These are phyloP conservation scores for Pinus tabuliformis DNA, from an alignment of 75 land plant genomes.

Conservation along the genomic window DNA sequence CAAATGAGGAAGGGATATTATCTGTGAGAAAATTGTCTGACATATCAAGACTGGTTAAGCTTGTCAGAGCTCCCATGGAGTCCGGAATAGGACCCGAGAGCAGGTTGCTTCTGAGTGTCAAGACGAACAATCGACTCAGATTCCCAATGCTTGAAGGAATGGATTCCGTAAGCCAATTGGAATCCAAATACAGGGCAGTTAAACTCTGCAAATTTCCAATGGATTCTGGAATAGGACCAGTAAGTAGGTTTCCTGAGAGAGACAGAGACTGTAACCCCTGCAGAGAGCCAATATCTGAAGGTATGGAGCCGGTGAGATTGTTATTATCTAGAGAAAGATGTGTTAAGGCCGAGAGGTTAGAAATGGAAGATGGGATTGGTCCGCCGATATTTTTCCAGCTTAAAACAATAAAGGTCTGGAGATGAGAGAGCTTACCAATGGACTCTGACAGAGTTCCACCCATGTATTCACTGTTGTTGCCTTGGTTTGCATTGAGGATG, in stretches of 20 bases:
- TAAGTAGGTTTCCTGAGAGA: not conserved
- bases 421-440: conserved; percentile 13
- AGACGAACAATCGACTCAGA: not conserved
- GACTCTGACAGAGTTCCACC: conserved; percentile 10
- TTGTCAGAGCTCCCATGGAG: not conserved
- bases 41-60: not conserved
- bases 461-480: not conserved
- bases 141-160: not conserved
- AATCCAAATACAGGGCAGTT: not conserved
- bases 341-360: conserved; percentile 5
- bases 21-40: conserved; percentile 24
- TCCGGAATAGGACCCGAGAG: not conserved
- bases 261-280: not conserved
- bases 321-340: conserved; percentile 4
- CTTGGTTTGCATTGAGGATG: conserved; percentile 6
- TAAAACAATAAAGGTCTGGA: conserved; percentile 9
- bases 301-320: conserved; percentile 9
- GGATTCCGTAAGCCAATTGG: not conserved
- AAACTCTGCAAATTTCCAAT: not conserved
- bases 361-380: conserved; percentile 5
- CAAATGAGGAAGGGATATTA: conserved; percentile 10
- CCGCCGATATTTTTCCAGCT: conserved; percentile 1
- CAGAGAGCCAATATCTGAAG: not conserved
- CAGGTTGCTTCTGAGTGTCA: not conserved
- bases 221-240: not conserved